These are phyloP conservation scores for Buddleja alternifolia DNA, from an alignment of 257 asterid species.

Conservation along the genomic window DNA sequence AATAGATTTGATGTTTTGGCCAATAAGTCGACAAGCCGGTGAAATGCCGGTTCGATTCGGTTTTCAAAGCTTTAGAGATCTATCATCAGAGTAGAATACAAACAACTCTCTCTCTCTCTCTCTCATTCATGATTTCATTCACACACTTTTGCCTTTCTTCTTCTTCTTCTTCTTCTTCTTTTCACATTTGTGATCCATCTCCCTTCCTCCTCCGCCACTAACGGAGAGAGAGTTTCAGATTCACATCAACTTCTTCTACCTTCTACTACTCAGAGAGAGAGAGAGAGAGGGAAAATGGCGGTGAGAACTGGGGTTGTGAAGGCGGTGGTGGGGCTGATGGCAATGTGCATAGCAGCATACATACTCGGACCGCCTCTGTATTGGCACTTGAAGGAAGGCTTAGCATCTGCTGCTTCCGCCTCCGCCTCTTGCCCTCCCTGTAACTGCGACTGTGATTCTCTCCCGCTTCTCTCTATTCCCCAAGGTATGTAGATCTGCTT, in stretches of 20 bases:
- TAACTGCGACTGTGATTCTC: constrained; percentile 75
- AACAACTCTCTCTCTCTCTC: too few species aligned
- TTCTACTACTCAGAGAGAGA: too few species aligned
- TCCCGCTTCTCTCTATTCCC: constrained; percentile 71
- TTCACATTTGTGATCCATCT: constrained; percentile 35
- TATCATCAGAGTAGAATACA: too few species aligned
- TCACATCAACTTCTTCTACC: constrained; percentile 16
- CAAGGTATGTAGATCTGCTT: constrained; percentile 55
- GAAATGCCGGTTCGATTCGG: constrained; percentile 31
- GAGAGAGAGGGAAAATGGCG: constrained; percentile 56
- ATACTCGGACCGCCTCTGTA: constrained; percentile 87
- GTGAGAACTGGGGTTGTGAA: constrained; percentile 57
- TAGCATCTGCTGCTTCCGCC: constrained; percentile 65
- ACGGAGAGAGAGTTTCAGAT: constrained; percentile 13
- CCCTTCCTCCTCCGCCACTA: too few species aligned
- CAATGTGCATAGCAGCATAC: constrained; percentile 64
- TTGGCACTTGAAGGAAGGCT: constrained; percentile 82
- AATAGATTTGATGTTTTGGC: too few species aligned
- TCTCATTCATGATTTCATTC: too few species aligned
- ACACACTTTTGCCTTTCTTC: too few species aligned
- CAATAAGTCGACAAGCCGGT: too few species aligned
- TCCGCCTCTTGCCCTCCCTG: constrained; percentile 73
- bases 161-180: constrained; percentile 20
- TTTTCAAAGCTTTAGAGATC: constrained; percentile 12
- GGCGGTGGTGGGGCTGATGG: constrained; percentile 62